These are phyloP conservation scores for Sungouiozyma intestinalis DNA, from an alignment of 805 yeast species.

Conservation along the genomic window DNA sequence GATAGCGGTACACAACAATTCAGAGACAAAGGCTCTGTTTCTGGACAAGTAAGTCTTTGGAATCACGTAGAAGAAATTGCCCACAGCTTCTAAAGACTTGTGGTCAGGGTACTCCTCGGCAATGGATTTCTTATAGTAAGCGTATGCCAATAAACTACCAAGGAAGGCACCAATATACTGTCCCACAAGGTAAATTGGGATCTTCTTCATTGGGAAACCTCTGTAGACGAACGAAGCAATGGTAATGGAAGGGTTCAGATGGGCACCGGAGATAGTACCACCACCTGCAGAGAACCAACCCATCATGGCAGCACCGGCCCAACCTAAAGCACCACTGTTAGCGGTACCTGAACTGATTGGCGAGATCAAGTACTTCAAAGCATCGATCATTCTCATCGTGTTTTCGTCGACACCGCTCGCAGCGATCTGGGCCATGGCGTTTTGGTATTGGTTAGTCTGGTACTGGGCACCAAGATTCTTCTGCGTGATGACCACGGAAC, in stretches of 20 bases:
- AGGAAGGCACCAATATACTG: slow-evolving; percentile 40
- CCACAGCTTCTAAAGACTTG: slow-evolving; percentile 20
- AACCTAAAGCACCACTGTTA: slow-evolving; percentile 34
- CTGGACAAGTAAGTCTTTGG: slow-evolving; percentile 32
- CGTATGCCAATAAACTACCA: slow-evolving; percentile 39
- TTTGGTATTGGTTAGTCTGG: slow-evolving; percentile 5
- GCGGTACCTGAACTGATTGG: slow-evolving; percentile 30
- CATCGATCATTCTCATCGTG: not conserved
- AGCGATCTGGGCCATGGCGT: slow-evolving; percentile 1
- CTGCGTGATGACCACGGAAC: slow-evolving; percentile 42
- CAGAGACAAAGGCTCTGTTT: slow-evolving; percentile 37
- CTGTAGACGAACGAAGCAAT: slow-evolving; percentile 37
- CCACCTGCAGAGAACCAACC: slow-evolving; percentile 43
- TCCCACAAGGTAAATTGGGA: slow-evolving; percentile 34
- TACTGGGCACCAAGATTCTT: slow-evolving; percentile 25
- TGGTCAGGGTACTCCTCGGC: slow-evolving; percentile 19
- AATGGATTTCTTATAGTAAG: slow-evolving; percentile 32
- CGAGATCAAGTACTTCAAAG: slow-evolving; percentile 5
- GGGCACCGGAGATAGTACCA: slow-evolving; percentile 42
- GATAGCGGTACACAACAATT: slow-evolving; percentile 35
- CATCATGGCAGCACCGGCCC: slow-evolving; percentile 45
- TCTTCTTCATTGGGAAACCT: slow-evolving; percentile 40
- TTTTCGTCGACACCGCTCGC: slow-evolving; percentile 1
- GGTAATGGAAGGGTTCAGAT: slow-evolving; percentile 44
- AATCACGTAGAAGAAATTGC: slow-evolving; percentile 38